Evolutionary conservation across 257 asterid species (phyloP), one percentile per base, ranked within the genome.

Genomic region (Petunia axillaris): DNA sequence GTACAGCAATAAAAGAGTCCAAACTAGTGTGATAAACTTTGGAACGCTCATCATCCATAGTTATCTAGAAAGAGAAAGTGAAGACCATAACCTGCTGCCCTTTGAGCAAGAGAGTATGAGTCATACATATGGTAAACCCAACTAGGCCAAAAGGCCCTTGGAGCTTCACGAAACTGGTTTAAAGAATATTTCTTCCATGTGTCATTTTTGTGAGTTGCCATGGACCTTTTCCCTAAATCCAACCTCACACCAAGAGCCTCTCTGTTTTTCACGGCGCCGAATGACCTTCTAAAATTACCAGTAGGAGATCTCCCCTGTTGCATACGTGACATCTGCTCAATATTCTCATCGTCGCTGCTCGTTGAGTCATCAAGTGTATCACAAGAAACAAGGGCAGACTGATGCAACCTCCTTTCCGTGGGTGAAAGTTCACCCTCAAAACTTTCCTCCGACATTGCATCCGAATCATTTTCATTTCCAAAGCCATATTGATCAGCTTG

Each of bases 121-220:
- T 96, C 98, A 73, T 89, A 89, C 97, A 92, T 92, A 82, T 80
- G 87, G 86, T 96, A 96, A 82, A 94, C 98, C 99, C 99, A 96
- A 81, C 89, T 76, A 50, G 99, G 98, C 96, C 90, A 95, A 85
- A 88, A 95, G 77, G 99, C 97, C 85, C 89, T 91, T 65, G 96
- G 90, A 84, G 79, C 93, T 74, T 94, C 89, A 83, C 88, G 96
- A 77, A 88, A 70, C 38, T 65, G 97, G 43, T 87, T 77, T 25
- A 91, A 1, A n/a, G 89, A 82, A 85, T 82, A 16, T 82, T 85
- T 93, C 76, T 82, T 73, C 86, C 85, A 83, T 78, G 87, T 89
- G 63, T 64, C 65, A 79, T 64, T 84, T 84, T 83, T 73, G 75
- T 80, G 54, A 63, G 83, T 76, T 75, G 84, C 89, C 79, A 64